Percentiles rank a stretch among this genome's conserved stretches.
Conservation (phyloP, 2,329 filamentous ascomycete genomes). For the Xenoacremonium recifei region DNA sequence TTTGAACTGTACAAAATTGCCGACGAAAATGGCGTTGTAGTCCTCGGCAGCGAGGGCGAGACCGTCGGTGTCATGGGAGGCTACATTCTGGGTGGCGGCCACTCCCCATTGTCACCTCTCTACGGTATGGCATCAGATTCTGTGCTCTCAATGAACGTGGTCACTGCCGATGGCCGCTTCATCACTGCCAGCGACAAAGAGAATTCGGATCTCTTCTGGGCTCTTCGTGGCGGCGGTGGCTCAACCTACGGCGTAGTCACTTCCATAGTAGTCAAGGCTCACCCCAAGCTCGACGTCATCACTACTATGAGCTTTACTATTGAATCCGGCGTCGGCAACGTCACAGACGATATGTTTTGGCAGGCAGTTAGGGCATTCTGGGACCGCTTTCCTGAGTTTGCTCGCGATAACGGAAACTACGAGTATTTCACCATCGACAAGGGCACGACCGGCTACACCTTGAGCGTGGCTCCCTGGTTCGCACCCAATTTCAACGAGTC, state of each 20-base stretch:
- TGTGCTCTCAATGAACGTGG: constrained; percentile 48
- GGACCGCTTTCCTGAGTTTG: constrained; percentile 28
- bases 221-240: constrained; percentile 43
- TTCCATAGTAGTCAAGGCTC: constrained; percentile 33
- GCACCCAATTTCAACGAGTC: constrained; percentile 32
- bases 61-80: constrained; percentile 28
- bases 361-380: constrained; percentile 31
- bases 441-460: constrained; percentile 21
- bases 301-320: constrained; percentile 36
- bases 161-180: constrained; percentile 43
- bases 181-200: constrained; percentile 37
- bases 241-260: constrained; percentile 41
- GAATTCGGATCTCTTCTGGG: constrained; percentile 51
- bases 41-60: constrained; percentile 51
- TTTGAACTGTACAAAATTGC: constrained; percentile 52
- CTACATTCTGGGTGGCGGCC: constrained; percentile 42
- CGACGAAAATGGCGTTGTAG: constrained; percentile 41
- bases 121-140: constrained; percentile 47
- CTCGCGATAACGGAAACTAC: constrained; percentile 26
- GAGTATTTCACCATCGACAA: constrained; percentile 22
- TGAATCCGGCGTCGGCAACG: constrained; percentile 26
- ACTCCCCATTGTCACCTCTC: constrained; percentile 44
- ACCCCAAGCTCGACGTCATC: constrained; percentile 30
- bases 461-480: constrained; percentile 34
- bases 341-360: constrained; percentile 32